Evolutionary conservation across 495 filamentous ascomycete species (phyloP).

Genomic region (Penicillium bialowiezense): DNA sequence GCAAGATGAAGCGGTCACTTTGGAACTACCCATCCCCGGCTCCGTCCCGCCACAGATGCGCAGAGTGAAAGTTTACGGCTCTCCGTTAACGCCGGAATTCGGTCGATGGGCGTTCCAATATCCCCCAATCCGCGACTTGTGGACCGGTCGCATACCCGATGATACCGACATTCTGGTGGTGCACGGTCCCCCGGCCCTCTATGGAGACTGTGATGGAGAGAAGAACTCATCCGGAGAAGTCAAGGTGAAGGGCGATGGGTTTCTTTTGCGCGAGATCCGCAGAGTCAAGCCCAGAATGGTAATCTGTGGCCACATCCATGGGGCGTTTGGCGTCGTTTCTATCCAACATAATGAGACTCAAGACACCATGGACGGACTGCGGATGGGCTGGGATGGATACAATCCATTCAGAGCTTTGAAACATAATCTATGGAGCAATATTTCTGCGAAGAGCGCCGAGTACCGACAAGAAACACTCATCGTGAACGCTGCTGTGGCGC

Average conservation of each 20-base stretch:
- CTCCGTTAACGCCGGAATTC: conserved; percentile 47
- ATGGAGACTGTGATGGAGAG: conserved; percentile 53
- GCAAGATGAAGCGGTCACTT: conserved; percentile 35
- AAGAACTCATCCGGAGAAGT: conserved; percentile 4
- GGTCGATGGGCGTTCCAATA: conserved; percentile 50
- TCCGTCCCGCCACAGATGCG: conserved; percentile 22
- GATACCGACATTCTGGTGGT: conserved; percentile 70
- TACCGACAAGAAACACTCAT: too few species aligned
- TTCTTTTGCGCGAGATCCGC: conserved; percentile 61
- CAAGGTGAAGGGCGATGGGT: conserved; percentile 52
- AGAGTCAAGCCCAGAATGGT: conserved; percentile 62
- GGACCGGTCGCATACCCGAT: conserved; percentile 44
- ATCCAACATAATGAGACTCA: conserved; percentile 7
- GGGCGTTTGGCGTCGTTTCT: conserved; percentile 3
- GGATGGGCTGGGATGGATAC: conserved; percentile 8
- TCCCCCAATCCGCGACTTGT: conserved; percentile 10
- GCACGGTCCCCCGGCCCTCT: conserved; percentile 54
- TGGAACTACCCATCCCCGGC: conserved; percentile 39
- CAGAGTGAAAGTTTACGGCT: conserved; percentile 41
- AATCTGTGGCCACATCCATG: conserved; percentile 71
- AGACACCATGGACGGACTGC: not conserved
- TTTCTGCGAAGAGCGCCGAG: too few species aligned
- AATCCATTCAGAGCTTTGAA: too few species aligned
- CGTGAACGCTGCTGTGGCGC: too few species aligned
- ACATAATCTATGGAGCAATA: too few species aligned